Conservation (phyloP, 257 asterid genomes). For the Fraxinus quadrangulata region DNA sequence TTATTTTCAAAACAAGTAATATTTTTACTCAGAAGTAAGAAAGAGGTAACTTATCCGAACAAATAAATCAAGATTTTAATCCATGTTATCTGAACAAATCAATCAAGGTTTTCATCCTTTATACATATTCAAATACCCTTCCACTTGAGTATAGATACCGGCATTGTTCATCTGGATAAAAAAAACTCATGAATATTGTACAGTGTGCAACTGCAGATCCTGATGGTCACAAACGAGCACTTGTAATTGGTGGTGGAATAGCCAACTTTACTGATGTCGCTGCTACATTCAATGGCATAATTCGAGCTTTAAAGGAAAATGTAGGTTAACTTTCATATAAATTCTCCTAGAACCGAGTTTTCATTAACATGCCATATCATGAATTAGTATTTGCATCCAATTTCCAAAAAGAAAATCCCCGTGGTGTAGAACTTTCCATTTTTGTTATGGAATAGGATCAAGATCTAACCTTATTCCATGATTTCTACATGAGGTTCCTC, state of each 20-base stretch:
- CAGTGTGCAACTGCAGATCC: constrained; percentile 97
- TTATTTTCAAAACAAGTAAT: neutral
- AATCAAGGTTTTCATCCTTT: neutral
- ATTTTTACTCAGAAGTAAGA: neutral
- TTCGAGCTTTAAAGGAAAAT: constrained; percentile 87
- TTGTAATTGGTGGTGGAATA: constrained; percentile 90
- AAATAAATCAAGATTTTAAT: too few relatives aligned
- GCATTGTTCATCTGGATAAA: neutral
- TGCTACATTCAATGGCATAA: constrained; percentile 87
- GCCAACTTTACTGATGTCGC: constrained; percentile 97
- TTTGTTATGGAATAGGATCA: neutral
- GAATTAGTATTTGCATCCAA: too few relatives aligned
- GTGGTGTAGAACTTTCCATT: neutral
- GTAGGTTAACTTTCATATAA: constrained; percentile 30
- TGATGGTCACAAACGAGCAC: constrained; percentile 85
- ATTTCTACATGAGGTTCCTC: neutral
- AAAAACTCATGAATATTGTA: constrained; percentile 4
- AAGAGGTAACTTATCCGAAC: neutral
- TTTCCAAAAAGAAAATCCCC: too few relatives aligned
- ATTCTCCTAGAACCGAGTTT: too few relatives aligned
- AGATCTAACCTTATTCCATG: neutral
- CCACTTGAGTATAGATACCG: neutral
- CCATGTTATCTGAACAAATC: neutral
- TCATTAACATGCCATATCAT: neutral
- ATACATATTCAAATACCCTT: neutral